Base-by-base conservation (phyloP, 73 alveolate genomes). In the Tetrahymena elliotti region DNA sequence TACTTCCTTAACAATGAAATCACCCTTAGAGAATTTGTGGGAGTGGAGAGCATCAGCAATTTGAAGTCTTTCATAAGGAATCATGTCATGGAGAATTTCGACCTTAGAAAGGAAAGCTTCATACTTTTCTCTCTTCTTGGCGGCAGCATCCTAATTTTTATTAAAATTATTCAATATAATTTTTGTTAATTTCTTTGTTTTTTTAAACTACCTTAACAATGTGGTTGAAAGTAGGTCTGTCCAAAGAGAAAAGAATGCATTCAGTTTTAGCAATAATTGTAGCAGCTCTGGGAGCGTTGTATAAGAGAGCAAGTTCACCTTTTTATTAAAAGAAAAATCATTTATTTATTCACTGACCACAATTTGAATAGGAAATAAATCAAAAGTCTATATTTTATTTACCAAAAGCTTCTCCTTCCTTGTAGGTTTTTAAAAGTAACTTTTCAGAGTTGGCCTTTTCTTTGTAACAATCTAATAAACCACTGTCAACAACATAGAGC, bases 211-310 rank as follows among this genome's bases (percentile, higher is more conserved):
- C 88, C 96, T 98, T 98, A 31, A 99, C 99, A 38, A 99, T 98
- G 94, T 98, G 96, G 93, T 98, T 98, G 97, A 98, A 99, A 92
- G 99, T 97, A 93, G 97, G 97, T 97, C 99, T 97, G 94, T 99
- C 99, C 27, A 98, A 94, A 16, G 98, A 96, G 98, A 98, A 98
- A 22, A 97, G 95, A 38, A 93, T 96, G 15, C 98, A 96, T 34
- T 97, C 98, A 53, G 97, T 94, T 52, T 96, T 96, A 4, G 99
- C 99, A 33, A 40, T 97, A 83, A 98, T 98, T 6, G 99, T 96
- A 0, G 99, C 99, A 8, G 99, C 99, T 93, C 99, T 95, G n/a
- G 99, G 99, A 68, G 98, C 99, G 93, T 98, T 98, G 95, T 98
- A 98, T 88, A 98, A 94, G 33, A 98, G 95, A 39, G 99, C 99